Base-by-base conservation (phyloP, 768 basidiomycete species). In the Tremella yokohamensis region DNA sequence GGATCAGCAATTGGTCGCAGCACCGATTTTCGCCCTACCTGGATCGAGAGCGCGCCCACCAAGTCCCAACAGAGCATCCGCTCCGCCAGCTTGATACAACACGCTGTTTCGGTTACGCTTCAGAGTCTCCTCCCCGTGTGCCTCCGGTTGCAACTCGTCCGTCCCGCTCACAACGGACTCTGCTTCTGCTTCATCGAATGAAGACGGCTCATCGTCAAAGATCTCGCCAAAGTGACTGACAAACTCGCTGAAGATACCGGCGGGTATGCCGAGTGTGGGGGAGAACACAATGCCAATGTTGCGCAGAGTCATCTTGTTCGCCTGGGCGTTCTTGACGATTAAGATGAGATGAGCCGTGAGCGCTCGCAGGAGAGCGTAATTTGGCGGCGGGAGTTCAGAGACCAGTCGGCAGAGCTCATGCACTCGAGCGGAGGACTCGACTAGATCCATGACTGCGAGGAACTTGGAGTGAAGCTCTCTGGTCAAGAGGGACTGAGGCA, bases 281-380 rank as follows among this genome's bases (percentile, higher is more conserved):
- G 91, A 93, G 79, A 98, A 97, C 20, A 98, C 94, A 60, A 99
- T 98, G 16, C 94, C 93, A 24, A 99, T 90, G 74, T 99, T 99
- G 47, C 94, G 85, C 84, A 98, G 87, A 40, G 88, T 93, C 96
- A 99, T 99, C 81, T 93, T 98, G 84, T 96, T 96, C 58, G 87
- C 79, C 42, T 82, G 68, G 16, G 91, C 84, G 73, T 98, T 92
- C 76, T 90, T 87, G 45, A 98, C 91, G 67, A 99, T 88, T 44
- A 92, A 81, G 65, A 97, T 96, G 60, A 99, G 81, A 77, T 99
- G 94, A 22, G 93, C 90, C 1, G 87, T 93, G 56, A 99, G 82
- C 15, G 94, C 93, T 38, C 94, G 88, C 58, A 98, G 84, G 18
- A 98, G 81, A 57, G 87, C 90, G 77, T 97, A 99, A 76, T 98